A percentile compares a stretch with the other conserved stretches of the same genome.
These are phyloP conservation scores for Talaromyces sp. DNA, from an alignment of 2,329 filamentous ascomycete genomes.

Conservation along the genomic window DNA sequence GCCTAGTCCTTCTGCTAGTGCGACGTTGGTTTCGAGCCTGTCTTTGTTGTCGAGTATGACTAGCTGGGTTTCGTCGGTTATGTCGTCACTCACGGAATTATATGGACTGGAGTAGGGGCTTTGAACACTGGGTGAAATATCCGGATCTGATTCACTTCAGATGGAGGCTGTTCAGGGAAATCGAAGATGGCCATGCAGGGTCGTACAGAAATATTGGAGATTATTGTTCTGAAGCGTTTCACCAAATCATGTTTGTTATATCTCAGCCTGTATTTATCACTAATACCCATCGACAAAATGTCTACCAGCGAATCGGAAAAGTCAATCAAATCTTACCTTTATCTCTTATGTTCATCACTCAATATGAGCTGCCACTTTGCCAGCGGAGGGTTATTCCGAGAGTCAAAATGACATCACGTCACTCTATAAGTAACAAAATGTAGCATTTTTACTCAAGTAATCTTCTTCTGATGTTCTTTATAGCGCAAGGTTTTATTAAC, in stretches of 20 bases:
- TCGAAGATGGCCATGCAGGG: neutral
- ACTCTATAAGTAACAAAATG: neutral
- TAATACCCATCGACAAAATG: neutral
- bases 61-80: neutral
- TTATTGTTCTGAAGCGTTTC: neutral
- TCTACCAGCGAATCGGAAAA: neutral
- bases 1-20: neutral
- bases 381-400: slow-evolving; percentile 10
- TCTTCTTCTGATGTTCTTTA: neutral
- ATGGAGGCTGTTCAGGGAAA: neutral
- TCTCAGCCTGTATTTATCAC: neutral
- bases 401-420: slow-evolving; percentile 17
- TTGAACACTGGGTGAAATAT: neutral
- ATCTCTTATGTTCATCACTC: neutral
- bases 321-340: neutral
- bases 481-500: no score
- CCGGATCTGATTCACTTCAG: neutral
- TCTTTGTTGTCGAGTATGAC: slow-evolving; percentile 1
- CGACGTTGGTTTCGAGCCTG: neutral
- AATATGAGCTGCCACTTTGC: neutral
- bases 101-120: neutral
- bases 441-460: neutral
- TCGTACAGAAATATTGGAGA: neutral
- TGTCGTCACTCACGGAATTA: neutral
- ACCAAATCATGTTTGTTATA: neutral